Conservation (phyloP, 2,329 filamentous ascomycete species). For the Lasiodiplodia citricola region DNA sequence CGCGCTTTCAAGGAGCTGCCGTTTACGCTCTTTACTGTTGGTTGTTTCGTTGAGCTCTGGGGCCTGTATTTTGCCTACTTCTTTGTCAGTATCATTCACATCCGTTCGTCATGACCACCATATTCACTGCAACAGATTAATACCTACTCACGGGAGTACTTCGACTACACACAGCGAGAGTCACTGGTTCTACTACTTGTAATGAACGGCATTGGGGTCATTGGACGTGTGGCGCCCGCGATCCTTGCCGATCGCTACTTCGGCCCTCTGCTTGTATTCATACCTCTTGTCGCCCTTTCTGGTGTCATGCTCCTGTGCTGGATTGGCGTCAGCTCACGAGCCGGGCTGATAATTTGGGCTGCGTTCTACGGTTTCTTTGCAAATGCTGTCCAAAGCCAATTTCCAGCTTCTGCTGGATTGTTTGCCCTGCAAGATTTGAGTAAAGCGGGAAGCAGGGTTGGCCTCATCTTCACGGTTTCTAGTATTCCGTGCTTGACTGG, state of each 20-base stretch:
- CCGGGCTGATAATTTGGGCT: not conserved
- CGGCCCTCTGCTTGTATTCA: slow-evolving; percentile 5
- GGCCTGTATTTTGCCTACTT: slow-evolving; percentile 27
- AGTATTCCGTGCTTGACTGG: slow-evolving; percentile 1
- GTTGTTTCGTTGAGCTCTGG: slow-evolving; percentile 26
- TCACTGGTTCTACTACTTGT: slow-evolving; percentile 10
- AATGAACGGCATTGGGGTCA: slow-evolving; percentile 7
- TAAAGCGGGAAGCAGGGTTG: not conserved
- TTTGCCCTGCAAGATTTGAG: not conserved
- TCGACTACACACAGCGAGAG: slow-evolving; percentile 51
- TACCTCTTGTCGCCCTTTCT: not conserved
- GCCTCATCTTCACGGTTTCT: not conserved
- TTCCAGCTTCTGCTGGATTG: slow-evolving; percentile 30
- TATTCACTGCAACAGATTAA: not conserved
- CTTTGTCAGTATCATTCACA: slow-evolving; percentile 16
- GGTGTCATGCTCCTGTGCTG: slow-evolving; percentile 10
- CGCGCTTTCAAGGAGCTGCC: slow-evolving; percentile 24
- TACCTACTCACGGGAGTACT: slow-evolving; percentile 35
- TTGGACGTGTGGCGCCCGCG: slow-evolving; percentile 39
- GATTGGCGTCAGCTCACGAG: not conserved
- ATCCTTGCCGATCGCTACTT: slow-evolving; percentile 40
- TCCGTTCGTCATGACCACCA: not conserved
- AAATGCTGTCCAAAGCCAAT: slow-evolving; percentile 41
- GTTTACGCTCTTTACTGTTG: slow-evolving; percentile 16
- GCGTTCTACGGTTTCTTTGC: slow-evolving; percentile 15